Conservation (phyloP, 2,329 filamentous ascomycete species). For the Domatiomyces catenatus region DNA sequence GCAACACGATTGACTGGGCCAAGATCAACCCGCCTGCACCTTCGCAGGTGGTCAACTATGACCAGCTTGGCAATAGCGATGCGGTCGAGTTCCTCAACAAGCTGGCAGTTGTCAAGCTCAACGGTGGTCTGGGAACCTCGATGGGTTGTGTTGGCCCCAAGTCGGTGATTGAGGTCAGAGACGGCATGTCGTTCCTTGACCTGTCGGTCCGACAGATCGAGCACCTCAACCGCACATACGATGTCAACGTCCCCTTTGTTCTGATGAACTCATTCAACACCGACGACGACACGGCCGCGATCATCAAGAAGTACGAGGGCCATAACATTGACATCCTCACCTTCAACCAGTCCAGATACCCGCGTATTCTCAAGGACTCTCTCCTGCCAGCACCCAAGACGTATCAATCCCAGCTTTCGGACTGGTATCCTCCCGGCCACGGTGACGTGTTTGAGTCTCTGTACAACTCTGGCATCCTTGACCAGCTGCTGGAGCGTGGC, state of each 20-base stretch:
- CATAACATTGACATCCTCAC: constrained; percentile 99
- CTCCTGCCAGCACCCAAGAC: constrained; percentile 87
- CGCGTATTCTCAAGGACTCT: constrained; percentile 95
- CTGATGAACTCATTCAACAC: constrained; percentile 99
- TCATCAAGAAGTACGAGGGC: constrained; percentile 99
- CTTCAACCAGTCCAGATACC: constrained; percentile 99
- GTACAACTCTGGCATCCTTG: constrained; percentile 96
- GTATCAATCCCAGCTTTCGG: constrained; percentile 71
- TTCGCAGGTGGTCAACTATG: constrained; percentile 90
- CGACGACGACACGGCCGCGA: constrained; percentile 90
- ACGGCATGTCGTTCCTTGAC: constrained; percentile 99
- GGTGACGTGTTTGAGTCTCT: constrained; percentile 99
- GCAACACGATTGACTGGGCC: constrained; percentile 89
- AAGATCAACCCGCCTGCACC: constrained; percentile 87
- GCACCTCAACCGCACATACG: constrained; percentile 95
- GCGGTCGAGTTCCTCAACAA: constrained; percentile 92
- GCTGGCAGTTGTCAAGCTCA: constrained; percentile 95
- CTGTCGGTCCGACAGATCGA: constrained; percentile 97
- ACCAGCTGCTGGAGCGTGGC: constrained; percentile 86
- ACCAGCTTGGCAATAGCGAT: constrained; percentile 73
- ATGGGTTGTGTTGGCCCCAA: constrained; percentile 99
- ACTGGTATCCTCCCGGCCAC: constrained; percentile 98
- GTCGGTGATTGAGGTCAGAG: constrained; percentile 97
- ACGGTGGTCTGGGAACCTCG: constrained; percentile 95
- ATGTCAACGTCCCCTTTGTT: constrained; percentile 92